phyloP scores from a whole-genome alignment of 1,139 yeast genomes.

The Saccharomycopsis hybrid region DNA sequence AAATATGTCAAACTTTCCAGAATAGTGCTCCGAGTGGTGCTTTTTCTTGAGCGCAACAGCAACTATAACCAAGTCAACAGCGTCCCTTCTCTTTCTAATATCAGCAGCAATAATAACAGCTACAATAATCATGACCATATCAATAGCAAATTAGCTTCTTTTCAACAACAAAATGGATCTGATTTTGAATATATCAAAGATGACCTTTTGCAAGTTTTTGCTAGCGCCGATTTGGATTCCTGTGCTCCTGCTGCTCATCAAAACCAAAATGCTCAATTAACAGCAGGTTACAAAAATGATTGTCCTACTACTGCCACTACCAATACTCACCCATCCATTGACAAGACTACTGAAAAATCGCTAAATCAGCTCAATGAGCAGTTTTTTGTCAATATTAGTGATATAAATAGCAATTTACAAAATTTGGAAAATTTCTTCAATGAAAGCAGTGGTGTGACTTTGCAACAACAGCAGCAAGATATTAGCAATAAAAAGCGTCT shows the following conservation, averaged over 20 bases:
- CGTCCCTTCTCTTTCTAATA: too few relatives aligned
- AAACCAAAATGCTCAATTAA: background rate
- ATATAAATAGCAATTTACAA: conserved; percentile 12
- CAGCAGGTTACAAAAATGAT: too few relatives aligned
- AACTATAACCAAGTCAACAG: too few relatives aligned
- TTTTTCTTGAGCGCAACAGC: too few relatives aligned
- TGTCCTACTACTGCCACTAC: background rate
- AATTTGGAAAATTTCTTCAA: conserved; percentile 14
- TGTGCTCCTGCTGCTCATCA: background rate
- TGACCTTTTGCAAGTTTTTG: too few relatives aligned
- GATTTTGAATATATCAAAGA: too few relatives aligned
- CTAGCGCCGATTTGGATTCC: background rate
- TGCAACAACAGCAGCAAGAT: background rate
- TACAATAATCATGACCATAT: too few relatives aligned
- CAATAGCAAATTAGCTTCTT: too few relatives aligned
- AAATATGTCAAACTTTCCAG: too few relatives aligned
- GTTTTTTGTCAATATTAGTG: conserved; percentile 14
- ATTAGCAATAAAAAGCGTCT: background rate
- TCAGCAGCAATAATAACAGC: too few relatives aligned
- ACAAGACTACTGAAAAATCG: background rate
- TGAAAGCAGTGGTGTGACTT: background rate
- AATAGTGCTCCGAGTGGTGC: too few relatives aligned
- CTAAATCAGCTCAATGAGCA: conserved; percentile 12
- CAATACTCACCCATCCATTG: background rate
- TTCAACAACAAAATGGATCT: too few relatives aligned